Evolutionary conservation across 1,284 basidiomycete genomes (phyloP), one percentile per base, ranked within the genome.

Genomic region (Cystobasidium sp.): DNA sequence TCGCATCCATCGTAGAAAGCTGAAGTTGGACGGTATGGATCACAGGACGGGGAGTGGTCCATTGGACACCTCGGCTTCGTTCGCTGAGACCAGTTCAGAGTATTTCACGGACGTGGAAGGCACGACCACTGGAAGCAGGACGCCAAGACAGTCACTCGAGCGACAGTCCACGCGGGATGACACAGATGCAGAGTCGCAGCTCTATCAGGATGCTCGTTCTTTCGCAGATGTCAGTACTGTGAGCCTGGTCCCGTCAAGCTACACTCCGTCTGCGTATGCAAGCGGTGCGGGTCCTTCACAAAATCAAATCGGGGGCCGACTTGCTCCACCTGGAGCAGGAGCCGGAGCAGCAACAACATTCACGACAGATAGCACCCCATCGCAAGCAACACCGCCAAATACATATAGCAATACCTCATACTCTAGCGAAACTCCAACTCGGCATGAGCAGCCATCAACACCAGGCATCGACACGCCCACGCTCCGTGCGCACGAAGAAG

Each of bases 141-240:
- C 68, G 3, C 55, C 55, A 1, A 14, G 68, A 2, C 68, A 61
- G 20, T 58, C 55, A 16, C 18, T 61, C n/a, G 56, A 58, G 43
- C 24, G 22, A 22, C 46, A 68, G 39, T 58, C 51, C 4, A 68
- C 22, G 46, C 46, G 49, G 20, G 62, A 51, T 24, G 64, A 66
- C 51, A 66, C 68, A 12, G 68, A 69, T 37, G 43, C 68, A 59
- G 68, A 68, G 53, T 69, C 68, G 16, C 55, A 58, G 67, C 37
- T 51, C 31, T 69, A 69, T 37, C 55, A 59, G n/a, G 68, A 69
- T 44, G 68, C 68, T 20, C 53, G 58, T n/a, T 69, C 68, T 16
- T 69, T 69, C 41, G 68, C 68, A 69, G 58, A 62, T 20, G 24
- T 51, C 18, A 69, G 68, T 47, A 61, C 47, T 14, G 31, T 44